Evolutionary conservation across 192 early-diverging fungal species (phyloP).

Genomic region (Backusella luteola): DNA sequence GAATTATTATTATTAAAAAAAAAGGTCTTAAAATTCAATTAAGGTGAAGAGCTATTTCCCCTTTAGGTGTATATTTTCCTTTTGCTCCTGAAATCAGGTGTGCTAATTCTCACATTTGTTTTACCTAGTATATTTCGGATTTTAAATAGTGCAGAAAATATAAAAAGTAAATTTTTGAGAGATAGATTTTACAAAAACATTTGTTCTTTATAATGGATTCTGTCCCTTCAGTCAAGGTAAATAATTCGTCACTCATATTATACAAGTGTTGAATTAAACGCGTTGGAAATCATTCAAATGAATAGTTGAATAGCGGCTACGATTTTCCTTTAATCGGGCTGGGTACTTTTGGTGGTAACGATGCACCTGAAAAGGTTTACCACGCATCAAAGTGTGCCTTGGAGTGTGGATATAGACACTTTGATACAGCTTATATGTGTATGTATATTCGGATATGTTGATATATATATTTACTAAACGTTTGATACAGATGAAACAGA

Average conservation of each 20-base stretch:
- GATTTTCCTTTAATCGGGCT: slow-evolving; percentile 21
- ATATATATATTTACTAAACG: background rate
- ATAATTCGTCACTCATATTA: background rate
- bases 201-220: background rate
- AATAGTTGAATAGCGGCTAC: slow-evolving; percentile 25
- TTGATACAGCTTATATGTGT: slow-evolving; percentile 46
- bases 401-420: slow-evolving; percentile 64
- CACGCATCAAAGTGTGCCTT: slow-evolving; percentile 25
- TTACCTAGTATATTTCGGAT: background rate
- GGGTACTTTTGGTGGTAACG: slow-evolving; percentile 22
- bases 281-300: background rate
- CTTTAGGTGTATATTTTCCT: background rate
- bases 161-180: background rate
- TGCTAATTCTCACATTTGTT: background rate
- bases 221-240: background rate
- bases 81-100: background rate
- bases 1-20: no score
- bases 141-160: background rate
- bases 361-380: slow-evolving; percentile 27
- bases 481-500: slow-evolving; percentile 56
- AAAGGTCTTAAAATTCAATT: background rate
- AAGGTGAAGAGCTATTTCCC: background rate
- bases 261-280: background rate
- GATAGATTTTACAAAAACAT: no score
- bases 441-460: background rate